phyloP scores from a whole-genome alignment of 73 alveolate genomes.

The Diophrys sp. region DNA sequence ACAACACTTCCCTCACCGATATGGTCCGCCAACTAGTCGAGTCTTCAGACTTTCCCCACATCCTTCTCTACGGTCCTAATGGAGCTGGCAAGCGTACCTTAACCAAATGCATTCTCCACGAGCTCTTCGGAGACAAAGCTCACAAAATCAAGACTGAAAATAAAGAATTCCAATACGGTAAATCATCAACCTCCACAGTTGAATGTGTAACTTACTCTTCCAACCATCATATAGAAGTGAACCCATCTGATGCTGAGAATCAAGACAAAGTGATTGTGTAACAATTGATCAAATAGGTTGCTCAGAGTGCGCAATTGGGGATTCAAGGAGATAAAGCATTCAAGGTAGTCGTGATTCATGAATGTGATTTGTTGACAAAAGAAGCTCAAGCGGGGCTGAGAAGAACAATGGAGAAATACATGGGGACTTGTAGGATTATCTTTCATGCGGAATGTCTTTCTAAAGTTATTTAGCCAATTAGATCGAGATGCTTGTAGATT shows the following conservation, averaged over 20 bases:
- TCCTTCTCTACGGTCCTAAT: constrained; percentile 96
- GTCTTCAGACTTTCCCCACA: constrained; percentile 95
- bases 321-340: constrained; percentile 65
- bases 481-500: constrained; percentile 92
- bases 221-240: constrained; percentile 87
- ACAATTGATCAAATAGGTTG: constrained; percentile 92
- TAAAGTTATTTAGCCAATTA: constrained; percentile 87
- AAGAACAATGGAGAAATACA: constrained; percentile 98
- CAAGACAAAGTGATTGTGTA: constrained; percentile 88
- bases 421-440: constrained; percentile 91
- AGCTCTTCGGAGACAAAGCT: constrained; percentile 78
- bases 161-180: constrained; percentile 71
- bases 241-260: constrained; percentile 95
- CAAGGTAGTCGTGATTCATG: constrained; percentile 92
- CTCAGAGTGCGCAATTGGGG: constrained; percentile 77
- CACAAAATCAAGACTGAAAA: constrained; percentile 86
- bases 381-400: constrained; percentile 98
- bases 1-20: constrained; percentile 64
- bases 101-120: constrained; percentile 83
- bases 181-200: constrained; percentile 47
- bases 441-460: constrained; percentile 82
- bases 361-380: constrained; percentile 86
- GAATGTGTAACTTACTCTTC: constrained; percentile 84
- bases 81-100: constrained; percentile 98
- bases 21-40: constrained; percentile 72